A percentile compares a stretch with the other conserved stretches of the same genome.
Conservation (phyloP, 1,284 basidiomycete species). For the Polyporus tsugae region DNA sequence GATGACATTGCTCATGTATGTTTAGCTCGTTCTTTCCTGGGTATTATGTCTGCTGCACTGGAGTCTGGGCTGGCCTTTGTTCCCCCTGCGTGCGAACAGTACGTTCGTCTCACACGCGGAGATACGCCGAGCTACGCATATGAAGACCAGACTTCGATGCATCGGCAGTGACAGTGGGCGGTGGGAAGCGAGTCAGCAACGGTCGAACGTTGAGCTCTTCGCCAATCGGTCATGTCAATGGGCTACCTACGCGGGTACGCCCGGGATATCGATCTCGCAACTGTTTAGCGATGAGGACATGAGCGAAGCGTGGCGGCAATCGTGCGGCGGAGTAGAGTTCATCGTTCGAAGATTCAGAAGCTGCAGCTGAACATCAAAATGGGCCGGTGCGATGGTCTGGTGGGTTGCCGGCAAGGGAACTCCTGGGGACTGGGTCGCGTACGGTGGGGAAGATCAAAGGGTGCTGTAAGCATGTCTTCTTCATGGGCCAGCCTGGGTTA, state of each 20-base stretch:
- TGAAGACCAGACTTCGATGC: background rate
- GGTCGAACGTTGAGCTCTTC: background rate
- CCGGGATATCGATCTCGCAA: background rate
- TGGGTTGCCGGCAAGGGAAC: slow-evolving; percentile 11
- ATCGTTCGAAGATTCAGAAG: background rate
- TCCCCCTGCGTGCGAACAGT: background rate
- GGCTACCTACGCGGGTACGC: too few relatives aligned
- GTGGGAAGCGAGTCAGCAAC: background rate
- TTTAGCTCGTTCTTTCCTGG: slow-evolving; percentile 14
- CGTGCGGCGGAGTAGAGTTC: background rate
- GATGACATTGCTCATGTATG: slow-evolving; percentile 16
- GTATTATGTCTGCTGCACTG: background rate
- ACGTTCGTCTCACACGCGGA: slow-evolving; percentile 1
- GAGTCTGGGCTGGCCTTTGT: background rate
- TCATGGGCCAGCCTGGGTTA: slow-evolving; percentile 12
- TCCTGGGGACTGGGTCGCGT: slow-evolving; percentile 8
- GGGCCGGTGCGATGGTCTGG: slow-evolving; percentile 12
- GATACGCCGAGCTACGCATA: slow-evolving; percentile 2
- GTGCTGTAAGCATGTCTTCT: slow-evolving; percentile 3
- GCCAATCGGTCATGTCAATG: background rate
- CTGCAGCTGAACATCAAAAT: background rate
- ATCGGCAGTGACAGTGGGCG: background rate
- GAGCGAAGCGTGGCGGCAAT: background rate
- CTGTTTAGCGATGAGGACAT: too few relatives aligned
- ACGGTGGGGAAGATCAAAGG: slow-evolving; percentile 12